phyloP scores from a whole-genome alignment of 805 yeast genomes.

The Pichia insulana region DNA sequence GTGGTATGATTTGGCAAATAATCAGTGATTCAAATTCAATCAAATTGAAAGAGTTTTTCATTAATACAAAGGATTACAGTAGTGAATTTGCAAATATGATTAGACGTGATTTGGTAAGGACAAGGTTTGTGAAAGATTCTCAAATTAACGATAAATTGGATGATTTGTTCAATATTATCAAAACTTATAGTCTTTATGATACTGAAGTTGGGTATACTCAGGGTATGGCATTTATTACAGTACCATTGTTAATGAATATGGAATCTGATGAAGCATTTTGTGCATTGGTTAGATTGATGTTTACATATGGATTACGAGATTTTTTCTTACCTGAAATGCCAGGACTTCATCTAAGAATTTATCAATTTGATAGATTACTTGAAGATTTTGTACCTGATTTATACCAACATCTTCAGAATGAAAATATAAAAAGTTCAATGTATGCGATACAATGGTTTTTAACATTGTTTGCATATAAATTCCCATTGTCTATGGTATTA shows the following conservation, averaged over 20 bases:
- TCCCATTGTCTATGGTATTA: constrained; percentile 81
- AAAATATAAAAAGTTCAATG: constrained; percentile 89
- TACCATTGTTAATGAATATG: constrained; percentile 77
- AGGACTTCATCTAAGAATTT: constrained; percentile 74
- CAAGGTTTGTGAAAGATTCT: constrained; percentile 63
- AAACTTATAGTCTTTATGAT: constrained; percentile 78
- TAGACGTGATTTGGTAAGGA: constrained; percentile 74
- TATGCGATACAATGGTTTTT: constrained; percentile 97
- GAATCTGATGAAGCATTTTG: constrained; percentile 80
- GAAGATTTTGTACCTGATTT: constrained; percentile 71
- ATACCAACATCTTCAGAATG: constrained; percentile 67
- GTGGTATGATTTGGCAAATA: constrained; percentile 92
- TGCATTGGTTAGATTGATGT: constrained; percentile 73
- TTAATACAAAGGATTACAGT: constrained; percentile 35
- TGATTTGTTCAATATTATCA: constrained; percentile 65
- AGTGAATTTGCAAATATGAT: constrained; percentile 69
- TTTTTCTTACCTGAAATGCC: constrained; percentile 87
- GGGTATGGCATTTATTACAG: constrained; percentile 91
- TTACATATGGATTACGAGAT: constrained; percentile 69
- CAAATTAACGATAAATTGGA: constrained; percentile 48
- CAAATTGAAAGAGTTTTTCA: constrained; percentile 50
- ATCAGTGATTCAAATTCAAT: constrained; percentile 70
- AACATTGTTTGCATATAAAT: constrained; percentile 89
- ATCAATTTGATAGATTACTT: constrained; percentile 82
- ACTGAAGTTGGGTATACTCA: constrained; percentile 96